Percentiles rank a stretch among this genome's conserved stretches.
phyloP scores from a whole-genome alignment of 2,329 filamentous ascomycete species.

The Claviceps spartinae region DNA sequence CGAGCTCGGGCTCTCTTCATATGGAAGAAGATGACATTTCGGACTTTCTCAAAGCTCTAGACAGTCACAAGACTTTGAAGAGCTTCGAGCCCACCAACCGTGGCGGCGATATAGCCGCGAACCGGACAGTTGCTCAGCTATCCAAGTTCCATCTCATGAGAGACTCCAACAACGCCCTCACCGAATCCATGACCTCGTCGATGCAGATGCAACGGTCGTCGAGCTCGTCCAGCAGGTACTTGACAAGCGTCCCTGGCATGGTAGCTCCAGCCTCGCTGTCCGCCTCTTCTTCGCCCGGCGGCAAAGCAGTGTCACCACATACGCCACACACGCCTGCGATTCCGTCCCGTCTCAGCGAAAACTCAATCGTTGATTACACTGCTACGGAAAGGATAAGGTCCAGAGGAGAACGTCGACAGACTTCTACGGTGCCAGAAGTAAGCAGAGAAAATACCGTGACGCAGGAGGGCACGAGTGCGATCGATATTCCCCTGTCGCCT shows the following conservation, averaged over 20 bases:
- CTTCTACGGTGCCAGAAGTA: conserved; percentile 16
- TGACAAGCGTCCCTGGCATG: conserved; percentile 51
- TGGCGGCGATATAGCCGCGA: conserved; percentile 55
- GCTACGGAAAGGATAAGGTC: conserved; percentile 17
- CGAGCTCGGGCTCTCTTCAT: conserved; percentile 53
- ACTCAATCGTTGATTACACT: conserved; percentile 48
- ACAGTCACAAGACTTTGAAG: conserved; percentile 74
- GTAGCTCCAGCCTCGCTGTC: conserved; percentile 64
- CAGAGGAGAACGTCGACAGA: conserved; percentile 14
- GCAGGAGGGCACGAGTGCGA: conserved; percentile 47
- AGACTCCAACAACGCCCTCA: conserved; percentile 77
- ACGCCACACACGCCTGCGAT: conserved; percentile 90
- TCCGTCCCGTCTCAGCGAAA: conserved; percentile 82
- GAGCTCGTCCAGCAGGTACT: conserved; percentile 51
- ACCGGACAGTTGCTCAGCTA: conserved; percentile 64
- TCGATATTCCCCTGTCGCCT: conserved; percentile 62
- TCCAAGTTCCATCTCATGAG: conserved; percentile 79
- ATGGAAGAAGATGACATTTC: conserved; percentile 87
- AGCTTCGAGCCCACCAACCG: conserved; percentile 59
- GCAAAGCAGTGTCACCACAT: conserved; percentile 78
- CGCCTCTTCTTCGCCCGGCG: conserved; percentile 74
- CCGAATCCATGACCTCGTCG: conserved; percentile 87
- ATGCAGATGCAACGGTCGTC: conserved; percentile 73
- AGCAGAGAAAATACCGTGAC: conserved; percentile 27
- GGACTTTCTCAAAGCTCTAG: conserved; percentile 80